phyloP scores from a whole-genome alignment of 2,329 filamentous ascomycete genomes.

The Botrytis fragariae region DNA sequence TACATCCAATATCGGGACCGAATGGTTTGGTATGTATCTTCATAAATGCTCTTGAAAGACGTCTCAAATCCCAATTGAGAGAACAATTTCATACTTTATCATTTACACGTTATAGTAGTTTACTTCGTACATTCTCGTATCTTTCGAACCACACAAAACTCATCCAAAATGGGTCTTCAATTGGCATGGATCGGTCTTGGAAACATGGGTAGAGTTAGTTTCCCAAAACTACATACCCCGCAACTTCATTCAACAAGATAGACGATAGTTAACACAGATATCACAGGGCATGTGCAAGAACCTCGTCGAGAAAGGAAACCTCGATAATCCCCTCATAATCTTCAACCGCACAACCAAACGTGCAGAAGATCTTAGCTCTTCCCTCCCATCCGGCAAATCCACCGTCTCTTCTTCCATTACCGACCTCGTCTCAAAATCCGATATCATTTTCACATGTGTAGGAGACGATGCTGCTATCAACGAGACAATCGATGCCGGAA shows the following conservation, averaged over 20 bases:
- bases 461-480: constrained; percentile 74
- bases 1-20: background rate
- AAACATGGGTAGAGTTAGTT: constrained; percentile 76
- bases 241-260: background rate
- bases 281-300: constrained; percentile 73
- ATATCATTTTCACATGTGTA: constrained; percentile 81
- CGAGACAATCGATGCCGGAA: constrained; percentile 55
- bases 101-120: background rate
- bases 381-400: constrained; percentile 59
- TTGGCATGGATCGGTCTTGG: constrained; percentile 80
- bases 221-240: constrained; percentile 22
- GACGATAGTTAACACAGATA: background rate
- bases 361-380: constrained; percentile 60
- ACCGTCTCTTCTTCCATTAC: constrained; percentile 61
- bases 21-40: background rate
- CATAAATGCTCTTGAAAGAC: background rate
- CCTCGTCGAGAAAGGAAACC: constrained; percentile 71
- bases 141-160: constrained; percentile 18
- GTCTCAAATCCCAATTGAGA: background rate
- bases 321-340: constrained; percentile 69
- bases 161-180: constrained; percentile 52
- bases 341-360: constrained; percentile 75
- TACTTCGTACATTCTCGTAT: background rate
- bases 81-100: background rate
- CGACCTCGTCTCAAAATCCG: constrained; percentile 65